Evolutionary conservation across 176 grass and related monocot species (phyloP).

Genomic region (Aegilops umbellulata): DNA sequence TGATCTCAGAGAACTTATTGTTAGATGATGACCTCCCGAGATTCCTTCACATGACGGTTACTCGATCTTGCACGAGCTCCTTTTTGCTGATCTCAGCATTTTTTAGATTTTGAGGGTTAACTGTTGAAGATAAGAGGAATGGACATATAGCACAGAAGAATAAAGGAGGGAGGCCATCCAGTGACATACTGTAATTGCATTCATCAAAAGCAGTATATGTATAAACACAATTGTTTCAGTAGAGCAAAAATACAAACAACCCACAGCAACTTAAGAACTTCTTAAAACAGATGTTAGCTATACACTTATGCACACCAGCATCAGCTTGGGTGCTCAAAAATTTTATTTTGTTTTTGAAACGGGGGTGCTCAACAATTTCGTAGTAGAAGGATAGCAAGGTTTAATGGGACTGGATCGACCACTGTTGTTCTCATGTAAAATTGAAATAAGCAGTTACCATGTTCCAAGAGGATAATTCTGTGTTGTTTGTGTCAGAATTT

Average conservation of each 20-base stretch:
- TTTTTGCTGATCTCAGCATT: neutral
- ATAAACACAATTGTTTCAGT: no score
- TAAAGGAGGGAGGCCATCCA: neutral
- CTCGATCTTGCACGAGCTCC: neutral
- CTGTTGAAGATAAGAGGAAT: constrained; percentile 15
- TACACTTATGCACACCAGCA: neutral
- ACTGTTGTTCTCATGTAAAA: neutral
- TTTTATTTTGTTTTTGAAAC: no score
- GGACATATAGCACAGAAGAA: neutral
- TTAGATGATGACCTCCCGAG: neutral
- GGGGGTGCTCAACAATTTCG: neutral
- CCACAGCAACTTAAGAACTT: no score
- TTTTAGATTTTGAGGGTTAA: neutral
- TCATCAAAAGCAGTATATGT: no score
- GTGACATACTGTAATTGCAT: no score
- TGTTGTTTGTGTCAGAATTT: neutral
- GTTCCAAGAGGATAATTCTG: neutral
- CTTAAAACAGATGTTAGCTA: neutral
- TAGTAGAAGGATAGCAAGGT: neutral
- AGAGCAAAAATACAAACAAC: no score
- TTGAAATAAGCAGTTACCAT: neutral
- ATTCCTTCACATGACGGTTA: neutral
- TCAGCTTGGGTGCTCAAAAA: neutral
- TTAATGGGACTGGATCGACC: neutral
- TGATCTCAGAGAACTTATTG: neutral